These are phyloP conservation scores for Penicillium sp. DNA, from an alignment of 2,329 filamentous ascomycete species.

Conservation along the genomic window DNA sequence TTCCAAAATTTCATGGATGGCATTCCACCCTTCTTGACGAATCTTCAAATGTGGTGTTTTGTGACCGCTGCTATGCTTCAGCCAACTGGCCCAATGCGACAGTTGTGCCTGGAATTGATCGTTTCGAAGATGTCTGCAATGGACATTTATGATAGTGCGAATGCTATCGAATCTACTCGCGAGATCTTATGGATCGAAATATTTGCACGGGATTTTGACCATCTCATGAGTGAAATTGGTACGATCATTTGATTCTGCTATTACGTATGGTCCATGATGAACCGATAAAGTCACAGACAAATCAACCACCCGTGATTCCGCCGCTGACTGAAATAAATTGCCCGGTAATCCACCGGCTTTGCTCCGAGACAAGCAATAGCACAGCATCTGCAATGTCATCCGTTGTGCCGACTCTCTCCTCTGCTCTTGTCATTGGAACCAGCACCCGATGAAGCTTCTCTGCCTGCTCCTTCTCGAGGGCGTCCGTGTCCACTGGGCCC, in stretches of 20 bases:
- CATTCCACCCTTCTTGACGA: not conserved
- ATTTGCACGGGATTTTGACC: too few species aligned
- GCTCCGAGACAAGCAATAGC: constrained; percentile 37
- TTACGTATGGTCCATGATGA: too few species aligned
- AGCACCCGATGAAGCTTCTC: constrained; percentile 9
- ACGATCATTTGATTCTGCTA: too few species aligned
- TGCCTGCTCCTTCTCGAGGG: constrained; percentile 12
- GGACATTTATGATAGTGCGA: not conserved
- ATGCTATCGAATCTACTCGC: not conserved
- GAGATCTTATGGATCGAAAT: constrained; percentile 5
- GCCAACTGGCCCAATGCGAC: not conserved
- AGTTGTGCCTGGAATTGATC: not conserved
- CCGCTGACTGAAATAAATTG: constrained; percentile 40
- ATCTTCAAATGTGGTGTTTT: constrained; percentile 5
- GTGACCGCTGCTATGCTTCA: constrained; percentile 1
- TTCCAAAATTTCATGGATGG: not conserved
- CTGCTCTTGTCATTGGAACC: constrained; percentile 28
- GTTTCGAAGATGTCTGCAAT: not conserved
- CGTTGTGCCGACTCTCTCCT: constrained; percentile 30
- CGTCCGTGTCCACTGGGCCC: constrained; percentile 39
- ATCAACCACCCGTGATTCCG: constrained; percentile 25
- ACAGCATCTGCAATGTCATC: constrained; percentile 44
- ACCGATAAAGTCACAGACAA: too few species aligned
- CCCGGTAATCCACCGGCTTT: constrained; percentile 45
- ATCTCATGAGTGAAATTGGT: too few species aligned